Evolutionary conservation across 208 protist species (phyloP).

Genomic region (Crithidia bombi): DNA sequence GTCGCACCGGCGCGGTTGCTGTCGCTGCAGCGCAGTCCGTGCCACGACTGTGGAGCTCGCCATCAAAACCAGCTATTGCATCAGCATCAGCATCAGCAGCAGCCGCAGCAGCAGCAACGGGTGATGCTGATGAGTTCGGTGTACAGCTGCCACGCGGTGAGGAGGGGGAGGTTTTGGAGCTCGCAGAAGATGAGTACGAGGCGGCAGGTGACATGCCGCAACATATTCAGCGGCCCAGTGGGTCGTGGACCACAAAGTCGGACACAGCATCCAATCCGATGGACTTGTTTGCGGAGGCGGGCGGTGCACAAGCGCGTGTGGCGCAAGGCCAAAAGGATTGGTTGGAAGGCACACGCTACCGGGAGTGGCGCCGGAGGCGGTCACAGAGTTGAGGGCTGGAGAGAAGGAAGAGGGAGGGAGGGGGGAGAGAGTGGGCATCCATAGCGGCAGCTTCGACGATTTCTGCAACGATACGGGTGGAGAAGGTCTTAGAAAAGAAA

Average conservation of each 20-base stretch:
- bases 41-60: conserved; percentile 13
- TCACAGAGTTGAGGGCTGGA: not conserved
- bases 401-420: not conserved
- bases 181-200: conserved; percentile 39
- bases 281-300: conserved; percentile 6
- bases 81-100: not conserved
- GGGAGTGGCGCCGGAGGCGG: conserved; percentile 19
- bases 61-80: not conserved
- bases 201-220: not conserved
- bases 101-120: not conserved
- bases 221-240: conserved; percentile 3
- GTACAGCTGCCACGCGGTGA: not conserved
- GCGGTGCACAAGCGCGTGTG: not conserved
- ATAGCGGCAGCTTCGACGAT: no score
- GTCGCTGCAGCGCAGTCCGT: not conserved
- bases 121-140: not conserved
- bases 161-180: conserved; percentile 19
- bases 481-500: no score
- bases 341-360: conserved; percentile 27
- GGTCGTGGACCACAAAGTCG: not conserved
- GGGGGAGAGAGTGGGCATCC: not conserved
- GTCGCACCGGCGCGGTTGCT: conserved; percentile 37
- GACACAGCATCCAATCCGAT: not conserved
- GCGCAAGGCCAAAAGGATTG: conserved; percentile 3
- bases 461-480: no score